phyloP scores from a whole-genome alignment of 148 eudicot genomes.

The Bassia scoparia region DNA sequence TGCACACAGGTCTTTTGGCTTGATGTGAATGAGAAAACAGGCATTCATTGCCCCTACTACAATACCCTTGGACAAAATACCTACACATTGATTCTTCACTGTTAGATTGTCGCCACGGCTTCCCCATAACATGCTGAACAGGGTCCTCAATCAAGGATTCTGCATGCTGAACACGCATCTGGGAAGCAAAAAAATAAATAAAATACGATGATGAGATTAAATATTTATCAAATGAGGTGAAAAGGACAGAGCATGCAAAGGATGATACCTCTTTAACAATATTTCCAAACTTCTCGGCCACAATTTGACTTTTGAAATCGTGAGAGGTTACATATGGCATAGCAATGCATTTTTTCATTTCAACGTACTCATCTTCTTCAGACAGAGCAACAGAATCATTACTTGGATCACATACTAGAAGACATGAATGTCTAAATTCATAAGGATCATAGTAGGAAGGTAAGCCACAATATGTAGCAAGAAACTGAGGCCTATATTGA shows the following conservation, averaged over 20 bases:
- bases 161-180: slow-evolving; percentile 57
- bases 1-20: slow-evolving; percentile 66
- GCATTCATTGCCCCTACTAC: slow-evolving; percentile 74
- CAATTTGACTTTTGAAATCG: slow-evolving; percentile 39
- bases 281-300: slow-evolving; percentile 58
- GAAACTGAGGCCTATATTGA: slow-evolving; percentile 67
- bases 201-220: slow-evolving; percentile 8
- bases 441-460: slow-evolving; percentile 64
- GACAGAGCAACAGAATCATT: slow-evolving; percentile 30
- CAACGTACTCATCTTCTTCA: slow-evolving; percentile 36
- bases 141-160: slow-evolving; percentile 36
- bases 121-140: slow-evolving; percentile 17
- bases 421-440: slow-evolving; percentile 58
- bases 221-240: background rate
- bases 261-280: slow-evolving; percentile 66
- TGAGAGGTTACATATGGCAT: slow-evolving; percentile 58
- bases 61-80: slow-evolving; percentile 61
- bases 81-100: slow-evolving; percentile 55
- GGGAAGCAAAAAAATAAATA: slow-evolving; percentile 24
- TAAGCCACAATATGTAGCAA: slow-evolving; percentile 45
- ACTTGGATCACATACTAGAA: slow-evolving; percentile 35
- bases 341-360: slow-evolving; percentile 46
- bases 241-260: background rate
- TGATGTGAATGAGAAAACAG: slow-evolving; percentile 64
- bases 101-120: slow-evolving; percentile 15